Evolutionary conservation across 2,329 filamentous ascomycete species (phyloP), one percentile per base, ranked within the genome.

Genomic region (Magnaporthales sp.): DNA sequence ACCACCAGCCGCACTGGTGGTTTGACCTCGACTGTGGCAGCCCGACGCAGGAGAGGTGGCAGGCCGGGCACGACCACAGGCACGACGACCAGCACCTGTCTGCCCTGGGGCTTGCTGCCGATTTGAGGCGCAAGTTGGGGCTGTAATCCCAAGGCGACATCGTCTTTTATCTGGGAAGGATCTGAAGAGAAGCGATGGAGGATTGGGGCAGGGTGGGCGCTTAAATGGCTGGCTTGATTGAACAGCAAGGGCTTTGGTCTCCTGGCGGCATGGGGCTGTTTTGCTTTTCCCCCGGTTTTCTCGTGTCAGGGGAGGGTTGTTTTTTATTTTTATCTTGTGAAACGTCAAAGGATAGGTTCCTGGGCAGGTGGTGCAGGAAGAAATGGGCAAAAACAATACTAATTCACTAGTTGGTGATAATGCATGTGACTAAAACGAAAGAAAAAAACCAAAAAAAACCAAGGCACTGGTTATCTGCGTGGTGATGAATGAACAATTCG

Each of bases 21-120:
- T 78, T 73, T 65, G 77, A 79, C 66, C 67, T 78, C 24, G 70
- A 67, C 8, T 79, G 77, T 68, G 77, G 76, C 22, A 74, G 76
- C 26, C 77, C 77, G n/a, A 70, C 63, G 15, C 68, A 69, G 19
- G 62, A 71, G 54, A 66, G 68, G 63, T 75, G 72, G 74, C 32
- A 66, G 24, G 46, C 27, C 2, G 63, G 63, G 5, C 63, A 58
- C 27, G 63, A 27, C 26, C 46, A 31, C 13, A 27, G 38, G 29
- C 27, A 64, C 26, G 31, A 61, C 22, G 29, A 51, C 24, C 13
- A 62, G 2, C 15, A 46, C 15, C 15, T 46, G 38, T 46, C 38
- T 4, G 38, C 38, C 38, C 38, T 46, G 15, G 38, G 38, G 38
- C 38, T 46, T 13, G 38, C 38, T n/a, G 38, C 38, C 3, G 38